These are phyloP conservation scores for Aspergillus ochraceoroseus DNA, from an alignment of 2,329 filamentous ascomycete species.

Conservation along the genomic window DNA sequence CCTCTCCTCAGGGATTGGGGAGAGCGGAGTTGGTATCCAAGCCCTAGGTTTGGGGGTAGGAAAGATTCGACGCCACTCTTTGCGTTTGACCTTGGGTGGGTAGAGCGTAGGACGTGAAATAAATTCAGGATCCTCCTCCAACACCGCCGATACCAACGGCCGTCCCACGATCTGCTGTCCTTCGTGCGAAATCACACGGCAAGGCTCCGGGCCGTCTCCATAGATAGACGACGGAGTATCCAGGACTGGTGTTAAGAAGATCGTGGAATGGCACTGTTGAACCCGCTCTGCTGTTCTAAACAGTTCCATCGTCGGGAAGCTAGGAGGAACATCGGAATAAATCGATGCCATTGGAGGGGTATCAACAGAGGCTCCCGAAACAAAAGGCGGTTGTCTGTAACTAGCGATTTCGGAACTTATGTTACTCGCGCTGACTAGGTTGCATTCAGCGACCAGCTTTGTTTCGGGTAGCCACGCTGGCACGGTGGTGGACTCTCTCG, in stretches of 20 bases:
- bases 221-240: constrained; percentile 11
- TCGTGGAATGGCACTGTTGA: constrained; percentile 11
- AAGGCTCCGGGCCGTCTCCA: neutral
- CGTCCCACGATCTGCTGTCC: constrained; percentile 10
- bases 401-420: neutral
- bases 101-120: constrained; percentile 10
- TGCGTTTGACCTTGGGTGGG: constrained; percentile 10
- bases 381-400: constrained; percentile 5
- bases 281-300: constrained; percentile 3
- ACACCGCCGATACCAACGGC: constrained; percentile 15
- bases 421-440: neutral
- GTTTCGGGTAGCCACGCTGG: constrained; percentile 13
- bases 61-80: neutral
- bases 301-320: neutral
- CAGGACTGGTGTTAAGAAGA: constrained; percentile 6
- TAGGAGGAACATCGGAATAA: constrained; percentile 1
- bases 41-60: neutral
- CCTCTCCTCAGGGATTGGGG: constrained; percentile 18
- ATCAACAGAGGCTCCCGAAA: constrained; percentile 11
- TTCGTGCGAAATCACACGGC: neutral
- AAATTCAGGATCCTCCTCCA: constrained; percentile 14
- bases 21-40: constrained; percentile 9
- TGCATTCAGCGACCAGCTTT: constrained; percentile 4
- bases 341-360: constrained; percentile 8
- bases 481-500: constrained; percentile 8